Evolutionary conservation across 2,329 filamentous ascomycete species (phyloP), one percentile per base, ranked within the genome.

Genomic region (Epichloe glyceriae): DNA sequence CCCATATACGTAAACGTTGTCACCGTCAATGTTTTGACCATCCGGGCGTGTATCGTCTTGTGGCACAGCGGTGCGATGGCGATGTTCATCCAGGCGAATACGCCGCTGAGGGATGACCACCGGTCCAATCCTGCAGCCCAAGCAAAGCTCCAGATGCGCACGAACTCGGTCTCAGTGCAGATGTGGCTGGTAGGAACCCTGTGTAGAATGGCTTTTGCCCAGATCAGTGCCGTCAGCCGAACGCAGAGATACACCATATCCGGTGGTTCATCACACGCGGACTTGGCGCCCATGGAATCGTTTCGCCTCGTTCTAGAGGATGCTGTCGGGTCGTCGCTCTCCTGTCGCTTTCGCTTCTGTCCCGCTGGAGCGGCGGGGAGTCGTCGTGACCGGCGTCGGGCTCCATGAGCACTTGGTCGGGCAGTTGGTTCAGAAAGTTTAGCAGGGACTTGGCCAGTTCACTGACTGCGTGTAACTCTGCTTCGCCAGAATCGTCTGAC

Each of bases 1-100:
- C 67, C 69, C 50, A 74, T 67, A 49, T 73, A 71, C 54, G 73
- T 66, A 40, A 72, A 62, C 4, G 67, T 69, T 8, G 67, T 62
- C 14, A 70, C 67, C 30, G 73, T 62, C 53, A 73, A 61, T 37
- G 68, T 72, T 64, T 71, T 74, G 54, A 73, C 65, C 49, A 73
- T 73, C 15, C 71, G 65, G 26, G 68, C 69, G 26, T 70, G 67
- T 2, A 68, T 62, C 12, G 64, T 64, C 4, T 60, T 57, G 43
- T 70, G 64, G 41, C 67, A 68, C 37, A 65, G 62, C 8, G 71
- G 66, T 15, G 68, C 62, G 10, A 75, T 60, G 8, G 68, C 65
- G 45, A 75, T 54, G 54, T 72, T 62, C 22, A 74, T 61, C 74
- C 74, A 78, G 47, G 68, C 62, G 50, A 73, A 73, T 14, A 79